These are phyloP conservation scores for Moricandia arvensis DNA, from an alignment of 345 rosid species.

Conservation along the genomic window DNA sequence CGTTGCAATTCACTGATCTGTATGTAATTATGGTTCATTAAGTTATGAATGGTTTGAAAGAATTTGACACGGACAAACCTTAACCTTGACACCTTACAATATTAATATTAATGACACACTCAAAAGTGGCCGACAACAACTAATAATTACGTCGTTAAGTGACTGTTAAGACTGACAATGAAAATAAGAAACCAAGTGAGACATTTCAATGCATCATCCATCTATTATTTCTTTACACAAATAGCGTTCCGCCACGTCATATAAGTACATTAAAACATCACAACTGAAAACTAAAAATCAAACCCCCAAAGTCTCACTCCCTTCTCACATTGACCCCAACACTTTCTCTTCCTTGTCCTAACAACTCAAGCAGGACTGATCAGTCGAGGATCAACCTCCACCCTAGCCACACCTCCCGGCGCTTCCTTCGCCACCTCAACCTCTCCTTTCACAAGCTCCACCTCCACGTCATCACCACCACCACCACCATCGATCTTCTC, in stretches of 20 bases:
- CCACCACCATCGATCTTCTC: slow-evolving; percentile 32
- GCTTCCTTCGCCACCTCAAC: slow-evolving; percentile 66
- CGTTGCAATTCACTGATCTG: neutral
- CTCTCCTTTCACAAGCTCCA: slow-evolving; percentile 45
- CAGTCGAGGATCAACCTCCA: slow-evolving; percentile 60
- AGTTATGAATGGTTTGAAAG: neutral
- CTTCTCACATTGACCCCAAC: neutral
- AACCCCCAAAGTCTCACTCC: neutral
- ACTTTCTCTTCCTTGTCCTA: neutral
- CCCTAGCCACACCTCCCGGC: slow-evolving; percentile 54
- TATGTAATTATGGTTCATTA: no score
- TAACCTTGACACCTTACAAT: neutral
- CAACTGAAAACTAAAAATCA: neutral
- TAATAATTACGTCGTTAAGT: neutral
- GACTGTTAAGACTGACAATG: neutral
- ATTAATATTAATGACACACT: neutral
- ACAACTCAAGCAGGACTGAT: neutral
- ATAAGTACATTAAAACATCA: neutral
- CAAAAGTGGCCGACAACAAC: neutral
- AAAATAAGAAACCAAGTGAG: neutral
- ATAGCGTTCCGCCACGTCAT: neutral
- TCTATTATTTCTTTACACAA: slow-evolving; percentile 15
- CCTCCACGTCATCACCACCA: slow-evolving; percentile 44
- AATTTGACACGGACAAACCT: neutral
- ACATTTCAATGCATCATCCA: neutral